A percentile compares a stretch with the other conserved stretches of the same genome.
phyloP scores from a whole-genome alignment of 768 basidiomycete genomes.

The Grammothele lineata region DNA sequence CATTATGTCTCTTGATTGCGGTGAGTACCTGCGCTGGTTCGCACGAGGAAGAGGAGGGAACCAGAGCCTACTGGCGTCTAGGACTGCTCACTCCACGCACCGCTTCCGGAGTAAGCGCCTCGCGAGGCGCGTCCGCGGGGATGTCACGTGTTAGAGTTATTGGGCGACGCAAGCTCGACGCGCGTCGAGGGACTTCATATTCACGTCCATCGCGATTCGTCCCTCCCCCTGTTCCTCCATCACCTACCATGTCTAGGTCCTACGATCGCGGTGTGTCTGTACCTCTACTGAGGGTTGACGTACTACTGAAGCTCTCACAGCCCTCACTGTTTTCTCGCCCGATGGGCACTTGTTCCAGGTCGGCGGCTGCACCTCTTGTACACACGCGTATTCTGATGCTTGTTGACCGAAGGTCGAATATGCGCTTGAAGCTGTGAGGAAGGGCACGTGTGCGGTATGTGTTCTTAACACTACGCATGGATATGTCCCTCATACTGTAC shows the following conservation, averaged over 20 bases:
- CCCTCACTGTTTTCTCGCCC: conserved; percentile 96
- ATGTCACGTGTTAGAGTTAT: conserved; percentile 14
- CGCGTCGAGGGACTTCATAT: conserved; percentile 21
- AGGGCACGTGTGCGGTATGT: conserved; percentile 93
- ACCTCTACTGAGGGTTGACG: too few relatives aligned
- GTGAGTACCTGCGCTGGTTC: too few relatives aligned
- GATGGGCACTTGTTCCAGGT: conserved; percentile 99
- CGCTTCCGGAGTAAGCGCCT: too few relatives aligned
- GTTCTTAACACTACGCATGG: not conserved
- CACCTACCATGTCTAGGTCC: conserved; percentile 75
- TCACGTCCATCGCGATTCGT: conserved; percentile 11
- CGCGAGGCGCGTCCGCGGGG: too few relatives aligned
- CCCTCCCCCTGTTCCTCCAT: conserved; percentile 1
- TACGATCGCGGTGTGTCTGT: conserved; percentile 87
- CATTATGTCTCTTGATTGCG: too few relatives aligned
- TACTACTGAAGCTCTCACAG: conserved; percentile 34
- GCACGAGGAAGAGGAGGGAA: too few relatives aligned
- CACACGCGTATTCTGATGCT: not conserved
- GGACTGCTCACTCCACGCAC: too few relatives aligned
- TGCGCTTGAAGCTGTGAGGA: conserved; percentile 94
- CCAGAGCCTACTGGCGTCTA: too few relatives aligned
- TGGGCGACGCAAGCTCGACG: conserved; percentile 28
- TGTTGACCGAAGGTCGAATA: conserved; percentile 80
- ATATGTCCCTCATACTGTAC: conserved; percentile 6
- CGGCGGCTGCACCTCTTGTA: not conserved